Evolutionary conservation across 345 rosid genomes (phyloP), one percentile per base, ranked within the genome.

Genomic region (Eucalyptus victrix): DNA sequence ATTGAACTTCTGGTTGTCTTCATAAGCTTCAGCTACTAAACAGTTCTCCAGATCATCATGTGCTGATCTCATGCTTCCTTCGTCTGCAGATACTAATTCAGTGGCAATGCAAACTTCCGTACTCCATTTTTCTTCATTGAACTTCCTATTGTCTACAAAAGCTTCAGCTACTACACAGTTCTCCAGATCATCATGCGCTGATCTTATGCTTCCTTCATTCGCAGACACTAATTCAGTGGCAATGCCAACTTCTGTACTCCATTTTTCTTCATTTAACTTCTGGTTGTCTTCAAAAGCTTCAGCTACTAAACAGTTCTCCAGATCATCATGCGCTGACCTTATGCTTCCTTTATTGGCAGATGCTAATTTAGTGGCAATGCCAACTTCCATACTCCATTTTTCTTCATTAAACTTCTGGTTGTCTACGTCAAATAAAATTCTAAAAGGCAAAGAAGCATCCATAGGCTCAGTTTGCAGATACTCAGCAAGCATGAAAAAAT

Each of bases 361-460:
- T 3, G 11, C 62, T 24, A 56, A 24, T 56, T 56, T 24, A 56
- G 62, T 56, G 62, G 62, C 62, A 56, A 56, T 56, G 62, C 62
- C 62, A 56, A 56, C 62, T 56, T 56, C 62, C 30, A 0, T 23
- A 56, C 62, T 56, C 62, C 62, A 56, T 56, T 56, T 56, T 56
- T 56, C 30, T 56, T 56, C 62, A 56, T 56, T 56, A 9, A 56
- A 56, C 62, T 56, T 56, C 76, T 50, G 62, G 23, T 32, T 50
- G 58, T 86, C 87, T n/a, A 37, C 3, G 10, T 90, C 88, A 56
- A 88, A 90, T 69, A 89, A 58, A 93, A 87, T 89, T 90, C 87
- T 90, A 88, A 42, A 88, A 90, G 62, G 83, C 49, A 65, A 56
- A 76, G 50, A 80, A 56, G 62, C 28, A 50, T 88, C 65, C 49